Evolutionary conservation across 169 alveolate species (phyloP).

Genomic region (Cryptosporidium ryanae): DNA sequence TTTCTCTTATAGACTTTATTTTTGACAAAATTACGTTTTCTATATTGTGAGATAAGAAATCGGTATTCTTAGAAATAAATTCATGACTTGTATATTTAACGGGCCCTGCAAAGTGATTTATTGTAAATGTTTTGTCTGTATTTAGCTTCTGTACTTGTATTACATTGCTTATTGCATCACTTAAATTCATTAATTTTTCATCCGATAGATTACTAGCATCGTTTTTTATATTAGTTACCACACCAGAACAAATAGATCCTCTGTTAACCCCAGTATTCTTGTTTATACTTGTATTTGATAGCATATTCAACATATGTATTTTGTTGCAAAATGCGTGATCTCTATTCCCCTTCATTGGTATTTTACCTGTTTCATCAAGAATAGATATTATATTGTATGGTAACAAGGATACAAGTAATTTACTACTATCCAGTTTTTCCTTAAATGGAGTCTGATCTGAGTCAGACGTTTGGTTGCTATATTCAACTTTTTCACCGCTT

Average conservation of each 20-base stretch:
- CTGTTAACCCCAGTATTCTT: conserved; percentile 21
- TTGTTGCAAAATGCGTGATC: conserved; percentile 65
- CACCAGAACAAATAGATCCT: conserved; percentile 1
- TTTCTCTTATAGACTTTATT: conserved; percentile 18
- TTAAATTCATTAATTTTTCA: background rate
- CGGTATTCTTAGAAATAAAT: conserved; percentile 79
- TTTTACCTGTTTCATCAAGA: conserved; percentile 69
- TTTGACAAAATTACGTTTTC: conserved; percentile 51
- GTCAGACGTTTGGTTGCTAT: background rate
- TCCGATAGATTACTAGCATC: background rate
- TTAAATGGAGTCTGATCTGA: background rate
- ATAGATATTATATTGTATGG: conserved; percentile 63
- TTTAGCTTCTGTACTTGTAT: conserved; percentile 50
- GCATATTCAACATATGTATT: conserved; percentile 30
- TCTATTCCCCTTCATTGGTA: conserved; percentile 68
- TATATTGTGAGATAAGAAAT: conserved; percentile 77
- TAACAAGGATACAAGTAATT: conserved; percentile 7
- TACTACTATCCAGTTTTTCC: conserved; percentile 29
- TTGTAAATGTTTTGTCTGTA: conserved; percentile 77
- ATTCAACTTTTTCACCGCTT: background rate
- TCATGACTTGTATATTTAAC: conserved; percentile 78
- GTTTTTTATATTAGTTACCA: background rate
- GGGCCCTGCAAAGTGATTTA: conserved; percentile 80
- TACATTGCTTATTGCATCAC: conserved; percentile 18
- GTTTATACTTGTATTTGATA: conserved; percentile 7